A percentile compares a stretch with the other conserved stretches of the same genome.
These are phyloP conservation scores for Sugiyamaella valdiviana DNA, from an alignment of 805 yeast genomes.

Conservation along the genomic window DNA sequence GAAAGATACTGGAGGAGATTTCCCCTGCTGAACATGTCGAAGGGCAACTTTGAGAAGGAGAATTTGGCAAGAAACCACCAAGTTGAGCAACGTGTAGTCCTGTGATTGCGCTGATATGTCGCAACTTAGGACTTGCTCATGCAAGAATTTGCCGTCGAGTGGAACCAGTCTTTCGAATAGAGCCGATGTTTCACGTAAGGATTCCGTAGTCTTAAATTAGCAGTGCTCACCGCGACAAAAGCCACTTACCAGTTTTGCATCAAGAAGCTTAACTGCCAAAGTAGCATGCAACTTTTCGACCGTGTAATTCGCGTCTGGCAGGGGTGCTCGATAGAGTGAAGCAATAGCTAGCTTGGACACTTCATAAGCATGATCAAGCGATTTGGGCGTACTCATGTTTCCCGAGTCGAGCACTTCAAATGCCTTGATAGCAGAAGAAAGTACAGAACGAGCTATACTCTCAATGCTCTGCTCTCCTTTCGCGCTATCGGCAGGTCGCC, in stretches of 20 bases:
- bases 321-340: background rate
- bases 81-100: background rate
- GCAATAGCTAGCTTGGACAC: background rate
- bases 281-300: background rate
- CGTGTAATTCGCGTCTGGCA: background rate
- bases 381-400: no score
- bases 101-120: no score
- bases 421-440: background rate
- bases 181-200: background rate
- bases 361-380: no score
- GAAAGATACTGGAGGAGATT: background rate
- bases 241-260: background rate
- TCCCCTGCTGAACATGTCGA: background rate
- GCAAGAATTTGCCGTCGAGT: no score
- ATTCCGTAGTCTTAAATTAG: background rate
- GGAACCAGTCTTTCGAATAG: background rate
- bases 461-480: background rate
- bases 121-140: background rate
- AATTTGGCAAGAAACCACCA: background rate
- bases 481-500: background rate
- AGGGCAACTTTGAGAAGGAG: background rate
- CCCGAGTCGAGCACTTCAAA: no score
- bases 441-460: background rate
- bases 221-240: no score
- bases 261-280: background rate